Evolutionary conservation across 208 protist species (phyloP).

Genomic region (Angomonas deanei): DNA sequence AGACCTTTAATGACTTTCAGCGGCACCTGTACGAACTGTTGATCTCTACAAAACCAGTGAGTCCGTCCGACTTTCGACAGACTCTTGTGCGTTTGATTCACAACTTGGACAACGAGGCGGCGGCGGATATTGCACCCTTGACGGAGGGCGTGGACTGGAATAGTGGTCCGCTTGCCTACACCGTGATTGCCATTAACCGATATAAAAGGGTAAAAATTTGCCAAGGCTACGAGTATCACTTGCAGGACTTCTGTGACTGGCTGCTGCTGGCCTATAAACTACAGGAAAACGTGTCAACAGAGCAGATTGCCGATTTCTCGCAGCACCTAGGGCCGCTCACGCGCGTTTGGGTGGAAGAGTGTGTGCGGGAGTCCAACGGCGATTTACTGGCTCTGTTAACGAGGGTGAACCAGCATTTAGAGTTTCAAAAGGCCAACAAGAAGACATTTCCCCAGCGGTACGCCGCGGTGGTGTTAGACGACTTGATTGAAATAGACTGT

Average conservation of each 20-base stretch:
- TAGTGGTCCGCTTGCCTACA: conserved; percentile 19
- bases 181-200: conserved; percentile 41
- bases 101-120: conserved; percentile 1
- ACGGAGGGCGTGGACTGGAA: background rate
- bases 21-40: conserved; percentile 11
- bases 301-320: conserved; percentile 22
- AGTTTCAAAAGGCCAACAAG: background rate
- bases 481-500: conserved; percentile 66
- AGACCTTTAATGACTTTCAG: conserved; percentile 17
- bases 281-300: conserved; percentile 23
- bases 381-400: background rate
- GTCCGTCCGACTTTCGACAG: conserved; percentile 5
- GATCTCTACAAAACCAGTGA: background rate
- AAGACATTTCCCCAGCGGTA: conserved; percentile 19
- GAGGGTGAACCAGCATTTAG: background rate
- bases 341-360: conserved; percentile 22
- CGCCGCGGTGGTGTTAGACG: conserved; percentile 45
- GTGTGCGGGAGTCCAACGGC: conserved; percentile 5
- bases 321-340: conserved; percentile 27
- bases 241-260: conserved; percentile 59
- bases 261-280: conserved; percentile 38
- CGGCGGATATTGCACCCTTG: conserved; percentile 1
- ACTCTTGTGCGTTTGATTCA: background rate
- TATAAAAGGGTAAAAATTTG: conserved; percentile 36
- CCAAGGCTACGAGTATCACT: conserved; percentile 29